Evolutionary conservation across 78 protist species (phyloP).

Genomic region (Cavenderia fasciculata): DNA sequence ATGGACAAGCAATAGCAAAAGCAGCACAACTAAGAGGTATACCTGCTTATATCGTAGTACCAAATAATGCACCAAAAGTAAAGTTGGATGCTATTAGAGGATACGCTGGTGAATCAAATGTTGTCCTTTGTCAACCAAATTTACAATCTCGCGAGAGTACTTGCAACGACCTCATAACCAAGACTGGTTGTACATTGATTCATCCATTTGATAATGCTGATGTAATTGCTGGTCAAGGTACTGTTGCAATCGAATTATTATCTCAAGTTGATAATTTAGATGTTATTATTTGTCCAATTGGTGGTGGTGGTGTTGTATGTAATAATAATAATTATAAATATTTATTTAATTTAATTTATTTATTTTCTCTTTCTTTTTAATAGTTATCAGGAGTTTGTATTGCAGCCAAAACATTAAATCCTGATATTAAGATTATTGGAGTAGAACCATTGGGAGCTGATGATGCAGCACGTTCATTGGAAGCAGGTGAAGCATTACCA

Average conservation of each 20-base stretch:
- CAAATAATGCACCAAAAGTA: slow-evolving; percentile 79
- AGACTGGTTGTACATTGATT: slow-evolving; percentile 54
- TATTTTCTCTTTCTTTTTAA: not conserved
- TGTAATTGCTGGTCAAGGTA: slow-evolving; percentile 93
- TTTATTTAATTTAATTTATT: not conserved
- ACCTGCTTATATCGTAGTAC: slow-evolving; percentile 83
- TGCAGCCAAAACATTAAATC: slow-evolving; percentile 46
- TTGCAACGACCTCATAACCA: not conserved
- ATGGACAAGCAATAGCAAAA: slow-evolving; percentile 87
- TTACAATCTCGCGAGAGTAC: slow-evolving; percentile 56
- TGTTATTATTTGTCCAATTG: slow-evolving; percentile 85
- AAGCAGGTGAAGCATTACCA: not conserved
- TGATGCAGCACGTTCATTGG: slow-evolving; percentile 68
- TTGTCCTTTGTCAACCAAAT: slow-evolving; percentile 67
- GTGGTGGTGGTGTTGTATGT: slow-evolving; percentile 93
- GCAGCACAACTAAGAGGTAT: slow-evolving; percentile 72
- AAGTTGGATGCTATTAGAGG: slow-evolving; percentile 81
- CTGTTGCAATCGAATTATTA: slow-evolving; percentile 82
- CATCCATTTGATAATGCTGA: slow-evolving; percentile 83
- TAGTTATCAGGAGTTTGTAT: slow-evolving; percentile 30
- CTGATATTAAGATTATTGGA: slow-evolving; percentile 79
- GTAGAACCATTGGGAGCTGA: slow-evolving; percentile 90
- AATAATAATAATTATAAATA: not conserved
- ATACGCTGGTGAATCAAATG: slow-evolving; percentile 64
- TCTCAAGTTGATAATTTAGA: slow-evolving; percentile 78